Base-by-base conservation (phyloP, 169 alveolate genomes). In the Plasmodium chabaudi region DNA sequence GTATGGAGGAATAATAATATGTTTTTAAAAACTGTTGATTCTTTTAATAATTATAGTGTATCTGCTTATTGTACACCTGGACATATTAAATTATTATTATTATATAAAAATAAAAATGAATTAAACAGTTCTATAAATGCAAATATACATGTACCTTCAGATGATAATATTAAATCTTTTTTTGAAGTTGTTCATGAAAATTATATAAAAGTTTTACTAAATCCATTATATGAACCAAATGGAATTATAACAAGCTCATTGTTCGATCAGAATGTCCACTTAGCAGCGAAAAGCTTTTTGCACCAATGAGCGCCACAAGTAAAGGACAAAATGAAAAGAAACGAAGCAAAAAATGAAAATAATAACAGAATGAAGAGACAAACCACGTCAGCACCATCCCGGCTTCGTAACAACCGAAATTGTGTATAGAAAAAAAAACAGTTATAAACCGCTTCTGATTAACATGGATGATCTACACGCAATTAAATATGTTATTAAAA, bases 1-100 rank as follows among this genome's bases (percentile, higher is more conserved):
- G 95, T 97, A 13, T 93, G 95, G 95, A 88, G 57, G 21, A 92
- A 88, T 44, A 84, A 94, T 4, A 72, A 65, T 25, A 79, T 96
- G 94, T 96, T 93, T 72, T 89, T 96, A 64, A 96, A 95, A 88
- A 92, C 92, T 61, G 93, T 95, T 42, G 98, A 96, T 77, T 92
- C 92, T 12, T 96, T 96, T 82, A 95, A 96, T 56, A 96, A 92
- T 55, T 89, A 96, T 42, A 79, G 94, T 5, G 98, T 96, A 25
- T 95, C 97, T 10, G 98, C 97, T 23, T 96, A 93, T 61, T 96
- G 96, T 63, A 96, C 98, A 3, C 88, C 95, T 55, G 95, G 97
- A 19, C 97, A 96, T 87, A 79, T 92, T 12, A 93, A 91, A 56
- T 93, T 96, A 47, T 71, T 96, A 75, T 94, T 96, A 25, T 93